Percentiles rank a stretch among this genome's conserved stretches.
These are phyloP conservation scores for Euphrasia confusa DNA, from an alignment of 257 asterid species.

Conservation along the genomic window DNA sequence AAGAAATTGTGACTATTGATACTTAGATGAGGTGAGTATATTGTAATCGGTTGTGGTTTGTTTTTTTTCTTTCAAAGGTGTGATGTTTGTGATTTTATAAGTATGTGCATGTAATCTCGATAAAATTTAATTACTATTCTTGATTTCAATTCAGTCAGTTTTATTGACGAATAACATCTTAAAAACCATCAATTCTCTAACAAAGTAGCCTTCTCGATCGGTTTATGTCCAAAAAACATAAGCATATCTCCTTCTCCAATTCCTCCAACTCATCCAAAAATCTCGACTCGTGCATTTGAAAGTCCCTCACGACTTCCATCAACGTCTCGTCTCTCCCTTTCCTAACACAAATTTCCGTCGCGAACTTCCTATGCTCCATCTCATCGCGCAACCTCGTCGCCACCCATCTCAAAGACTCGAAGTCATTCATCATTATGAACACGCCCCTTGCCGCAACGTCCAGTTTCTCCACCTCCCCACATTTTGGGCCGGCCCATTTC, in stretches of 20 bases:
- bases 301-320: constrained; percentile 40
- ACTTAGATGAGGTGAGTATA: too few relatives aligned
- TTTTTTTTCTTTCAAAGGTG: too few relatives aligned
- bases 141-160: too few relatives aligned
- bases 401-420: constrained; percentile 42
- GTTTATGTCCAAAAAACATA: constrained; percentile 47
- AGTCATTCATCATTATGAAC: constrained; percentile 47
- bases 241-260: constrained; percentile 48
- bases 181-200: too few relatives aligned
- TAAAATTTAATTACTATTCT: too few relatives aligned
- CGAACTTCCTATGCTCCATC: constrained; percentile 40
- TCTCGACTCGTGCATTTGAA: constrained; percentile 27
- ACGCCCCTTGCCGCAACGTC: constrained; percentile 56
- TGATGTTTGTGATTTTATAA: not conserved
- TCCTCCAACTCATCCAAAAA: constrained; percentile 43
- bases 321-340: constrained; percentile 37
- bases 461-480: constrained; percentile 30
- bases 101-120: too few relatives aligned
- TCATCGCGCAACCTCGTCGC: constrained; percentile 42
- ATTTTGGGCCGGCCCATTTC: constrained; percentile 2
- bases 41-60: not conserved
- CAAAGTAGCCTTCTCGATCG: too few relatives aligned
- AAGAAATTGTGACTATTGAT: too few relatives aligned
- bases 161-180: too few relatives aligned
- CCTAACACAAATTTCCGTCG: constrained; percentile 38